Evolutionary conservation across 2,329 filamentous ascomycete species (phyloP), one percentile per base, ranked within the genome.

Genomic region (Fusarium albosuccineum): DNA sequence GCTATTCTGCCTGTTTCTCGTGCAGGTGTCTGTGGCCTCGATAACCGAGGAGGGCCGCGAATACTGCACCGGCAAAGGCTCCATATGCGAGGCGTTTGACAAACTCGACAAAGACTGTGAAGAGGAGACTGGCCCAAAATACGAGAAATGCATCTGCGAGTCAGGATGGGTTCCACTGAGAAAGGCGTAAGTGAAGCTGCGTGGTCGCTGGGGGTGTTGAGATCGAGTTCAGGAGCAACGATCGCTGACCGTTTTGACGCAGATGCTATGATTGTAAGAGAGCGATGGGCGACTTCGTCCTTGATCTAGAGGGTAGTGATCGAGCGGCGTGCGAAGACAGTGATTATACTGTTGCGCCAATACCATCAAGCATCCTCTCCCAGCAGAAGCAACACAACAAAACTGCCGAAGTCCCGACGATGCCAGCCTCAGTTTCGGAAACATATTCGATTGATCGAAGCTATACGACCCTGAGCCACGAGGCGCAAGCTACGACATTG

Each of bases 341-440:
- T 6, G 40, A 50, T 29, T 37, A 37, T 26, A 40, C 29, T 6
- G 45, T 67, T 30, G 61, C 50, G 10, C 16, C 57, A 40, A 59
- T 67, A 9, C 57, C 64, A 10, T 62, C 64, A 6, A 67, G 64
- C 33, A 62, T 67, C 36, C 29, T 64, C 26, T 44, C 61, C 13
- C 51, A 64, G 33, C 64, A 67, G 16, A 67, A 64, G 17, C 53
- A 54, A 7, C 41, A 63, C 39, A 67, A 67, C 57, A 62, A 62
- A 50, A 67, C 64, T 0, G 46, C 44, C 11, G 33, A 33, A 11
- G 22, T 65, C 7, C 61, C 61, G 4, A 42, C 48, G 4, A 52
- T 66, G 40, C 34, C 56, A 26, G 44, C 53, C 16, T 45, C 40
- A 29, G 17, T 22, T n/a, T 51, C 52, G 33, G 39, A 10, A n/a